Evolutionary conservation across 257 asterid species (phyloP).

Genomic region (Coffea eugenioides): DNA sequence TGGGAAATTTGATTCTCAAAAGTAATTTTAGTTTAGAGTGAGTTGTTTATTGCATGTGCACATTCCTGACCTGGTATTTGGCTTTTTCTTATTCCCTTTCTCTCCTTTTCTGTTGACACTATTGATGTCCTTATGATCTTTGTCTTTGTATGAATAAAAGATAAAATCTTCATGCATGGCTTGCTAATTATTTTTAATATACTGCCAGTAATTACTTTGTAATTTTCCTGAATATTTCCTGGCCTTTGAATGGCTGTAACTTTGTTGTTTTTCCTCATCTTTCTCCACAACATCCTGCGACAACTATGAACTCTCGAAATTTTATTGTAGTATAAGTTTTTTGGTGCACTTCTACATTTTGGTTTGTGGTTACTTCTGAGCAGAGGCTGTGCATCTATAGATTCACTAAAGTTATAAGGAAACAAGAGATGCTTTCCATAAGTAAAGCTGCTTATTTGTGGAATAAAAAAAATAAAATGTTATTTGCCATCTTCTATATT

Average conservation of each 20-base stretch:
- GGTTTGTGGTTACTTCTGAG: not conserved
- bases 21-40: constrained; percentile 1
- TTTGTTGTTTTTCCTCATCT: not conserved
- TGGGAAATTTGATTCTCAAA: not conserved
- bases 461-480: not conserved
- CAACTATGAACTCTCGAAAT: not conserved
- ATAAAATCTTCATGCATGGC: not conserved
- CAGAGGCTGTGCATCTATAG: not conserved
- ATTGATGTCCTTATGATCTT: not conserved
- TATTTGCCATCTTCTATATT: not conserved
- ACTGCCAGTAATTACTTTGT: not conserved
- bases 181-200: not conserved
- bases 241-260: not conserved
- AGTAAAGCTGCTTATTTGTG: not conserved
- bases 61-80: not conserved
- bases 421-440: not conserved
- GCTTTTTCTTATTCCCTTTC: not conserved
- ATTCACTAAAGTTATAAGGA: not conserved
- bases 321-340: not conserved
- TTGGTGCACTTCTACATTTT: too few species aligned
- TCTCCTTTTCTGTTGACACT: not conserved
- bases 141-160: not conserved
- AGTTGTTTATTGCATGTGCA: not conserved
- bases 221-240: not conserved
- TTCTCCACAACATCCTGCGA: not conserved